Evolutionary conservation across 2,329 filamentous ascomycete species (phyloP), one percentile per base, ranked within the genome.

Genomic region (Zasmidium cellare): DNA sequence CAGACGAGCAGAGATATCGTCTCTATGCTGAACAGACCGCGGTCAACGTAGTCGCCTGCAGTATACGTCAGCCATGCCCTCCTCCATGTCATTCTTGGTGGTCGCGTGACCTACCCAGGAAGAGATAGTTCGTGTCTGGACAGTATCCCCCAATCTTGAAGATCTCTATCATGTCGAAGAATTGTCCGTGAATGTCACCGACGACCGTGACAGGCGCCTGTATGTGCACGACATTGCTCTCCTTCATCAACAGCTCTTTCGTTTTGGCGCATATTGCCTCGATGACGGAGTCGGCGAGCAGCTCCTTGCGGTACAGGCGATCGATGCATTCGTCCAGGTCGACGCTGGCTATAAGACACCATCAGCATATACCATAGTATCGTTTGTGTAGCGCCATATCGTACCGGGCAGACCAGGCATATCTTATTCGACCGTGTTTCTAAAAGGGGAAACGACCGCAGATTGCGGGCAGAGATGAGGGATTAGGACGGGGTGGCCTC

Each of bases 231-330:
- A 99, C 94, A 78, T 99, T 99, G 84, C 93, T 97, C 85, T 99
- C 94, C 74, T 96, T 93, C 94, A 99, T 99, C 67, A 99, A 84
- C 68, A 99, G 83, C 80, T 99, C 94, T 74, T 99, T 99, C 20
- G 96, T 94, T 77, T 99, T 99, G 76, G 94, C 92, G 80, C 94
- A 99, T 86, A 99, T 93, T 71, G 94, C 94, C 80, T 99, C 94
- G 76, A 99, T 93, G 66, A 99, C 92, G 45, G 93, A 96, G 78
- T 99, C 94, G 70, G 94, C 92, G 58, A 99, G 86, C 59, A 99
- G 85, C 76, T 97, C 94, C 75, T 96, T 97, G 74, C 94, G 93
- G 79, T 97, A 97, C 54, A 99, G 85, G 67, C 93, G 89, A 74
- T 91, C 87, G 79, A 99, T 97, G 79, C 94, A 99, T 84, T 97